These are phyloP conservation scores for Neonectria hederae DNA, from an alignment of 2,329 filamentous ascomycete species.

Conservation along the genomic window DNA sequence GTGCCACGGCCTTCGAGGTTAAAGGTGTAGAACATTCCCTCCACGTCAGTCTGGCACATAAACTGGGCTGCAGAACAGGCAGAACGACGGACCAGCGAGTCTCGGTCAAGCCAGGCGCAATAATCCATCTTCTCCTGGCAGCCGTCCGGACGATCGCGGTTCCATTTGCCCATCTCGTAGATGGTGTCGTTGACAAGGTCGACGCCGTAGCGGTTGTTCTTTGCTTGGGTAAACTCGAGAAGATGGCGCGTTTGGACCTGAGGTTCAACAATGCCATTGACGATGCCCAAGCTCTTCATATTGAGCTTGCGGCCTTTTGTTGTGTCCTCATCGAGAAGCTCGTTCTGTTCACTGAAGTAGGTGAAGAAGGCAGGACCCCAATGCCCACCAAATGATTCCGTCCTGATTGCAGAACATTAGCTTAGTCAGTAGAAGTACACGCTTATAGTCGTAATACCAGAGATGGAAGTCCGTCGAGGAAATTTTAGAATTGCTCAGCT, in stretches of 20 bases:
- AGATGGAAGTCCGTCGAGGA: slow-evolving; percentile 21
- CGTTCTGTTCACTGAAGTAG: slow-evolving; percentile 22
- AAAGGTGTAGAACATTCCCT: slow-evolving; percentile 19
- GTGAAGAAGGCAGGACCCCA: slow-evolving; percentile 25
- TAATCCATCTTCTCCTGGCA: slow-evolving; percentile 21
- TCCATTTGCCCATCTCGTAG: slow-evolving; percentile 19
- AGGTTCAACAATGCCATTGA: slow-evolving; percentile 25
- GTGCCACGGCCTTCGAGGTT: slow-evolving; percentile 21
- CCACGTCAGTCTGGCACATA: slow-evolving; percentile 20
- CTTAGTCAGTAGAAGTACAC: background rate
- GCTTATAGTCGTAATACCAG: background rate
- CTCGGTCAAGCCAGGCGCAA: slow-evolving; percentile 10
- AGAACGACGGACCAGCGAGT: slow-evolving; percentile 10
- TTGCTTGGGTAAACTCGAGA: slow-evolving; percentile 16
- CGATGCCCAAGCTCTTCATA: slow-evolving; percentile 25
- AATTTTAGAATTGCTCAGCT: slow-evolving; percentile 15
- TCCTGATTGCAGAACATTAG: background rate
- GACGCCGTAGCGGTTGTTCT: slow-evolving; percentile 22
- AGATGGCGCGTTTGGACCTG: slow-evolving; percentile 17
- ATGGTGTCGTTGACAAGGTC: slow-evolving; percentile 25
- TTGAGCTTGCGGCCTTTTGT: slow-evolving; percentile 21
- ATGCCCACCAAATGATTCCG: slow-evolving; percentile 24
- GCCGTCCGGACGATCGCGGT: slow-evolving; percentile 11
- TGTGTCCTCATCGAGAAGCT: background rate
- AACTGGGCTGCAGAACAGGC: slow-evolving; percentile 18